phyloP scores from a whole-genome alignment of 1,284 basidiomycete species.

The Puccinia polysora region DNA sequence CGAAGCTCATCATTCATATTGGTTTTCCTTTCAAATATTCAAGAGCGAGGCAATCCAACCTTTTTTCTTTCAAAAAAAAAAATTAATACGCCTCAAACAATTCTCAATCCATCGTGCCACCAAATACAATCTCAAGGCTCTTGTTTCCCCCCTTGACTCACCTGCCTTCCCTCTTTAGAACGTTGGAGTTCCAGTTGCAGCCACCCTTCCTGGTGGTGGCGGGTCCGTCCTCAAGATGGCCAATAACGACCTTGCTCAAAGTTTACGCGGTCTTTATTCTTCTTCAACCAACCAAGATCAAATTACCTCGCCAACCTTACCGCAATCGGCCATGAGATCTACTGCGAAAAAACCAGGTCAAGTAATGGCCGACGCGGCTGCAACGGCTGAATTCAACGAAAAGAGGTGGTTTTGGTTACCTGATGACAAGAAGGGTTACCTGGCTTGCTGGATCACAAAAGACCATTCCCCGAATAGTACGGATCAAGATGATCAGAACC shows the following conservation, averaged over 20 bases:
- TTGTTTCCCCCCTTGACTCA: no score
- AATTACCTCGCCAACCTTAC: conserved; percentile 21
- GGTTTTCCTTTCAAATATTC: no score
- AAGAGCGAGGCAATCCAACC: no score
- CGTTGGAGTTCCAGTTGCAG: no score
- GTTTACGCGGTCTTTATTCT: conserved; percentile 35
- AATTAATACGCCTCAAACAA: no score
- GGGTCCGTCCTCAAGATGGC: no score
- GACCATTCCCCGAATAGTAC: conserved; percentile 57
- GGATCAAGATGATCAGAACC: conserved; percentile 16
- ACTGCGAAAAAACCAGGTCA: conserved; percentile 46
- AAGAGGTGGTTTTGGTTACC: conserved; percentile 98
- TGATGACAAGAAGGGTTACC: conserved; percentile 79
- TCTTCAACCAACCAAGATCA: conserved; percentile 11
- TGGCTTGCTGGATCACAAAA: conserved; percentile 80
- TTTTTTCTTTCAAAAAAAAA: no score
- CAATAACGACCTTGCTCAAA: conserved; percentile 29
- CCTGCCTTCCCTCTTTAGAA: no score
- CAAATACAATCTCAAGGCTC: no score
- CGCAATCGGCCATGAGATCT: conserved; percentile 37
- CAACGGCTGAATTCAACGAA: conserved; percentile 89
- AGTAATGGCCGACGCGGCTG: conserved; percentile 61
- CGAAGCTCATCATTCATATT: no score
- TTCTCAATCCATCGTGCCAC: no score
- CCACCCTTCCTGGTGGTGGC: no score